Percentiles rank a stretch among this genome's conserved stretches.
Evolutionary conservation across 2,329 filamentous ascomycete species (phyloP).

Genomic region (Tolypocladium sp.): DNA sequence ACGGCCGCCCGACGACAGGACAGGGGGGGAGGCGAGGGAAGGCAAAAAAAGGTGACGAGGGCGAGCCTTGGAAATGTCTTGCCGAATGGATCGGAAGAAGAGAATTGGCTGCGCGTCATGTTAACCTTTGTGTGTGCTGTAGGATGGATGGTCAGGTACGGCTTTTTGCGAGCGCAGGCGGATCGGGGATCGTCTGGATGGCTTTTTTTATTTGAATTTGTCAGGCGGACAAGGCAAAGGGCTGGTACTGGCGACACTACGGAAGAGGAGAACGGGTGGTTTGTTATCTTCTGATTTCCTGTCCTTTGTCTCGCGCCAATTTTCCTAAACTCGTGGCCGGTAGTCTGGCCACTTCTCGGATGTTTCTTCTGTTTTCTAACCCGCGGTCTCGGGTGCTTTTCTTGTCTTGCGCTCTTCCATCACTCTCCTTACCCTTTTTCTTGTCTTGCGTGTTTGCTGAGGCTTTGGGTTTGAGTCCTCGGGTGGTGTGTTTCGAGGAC

Average conservation of each 20-base stretch:
- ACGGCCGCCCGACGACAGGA: neutral
- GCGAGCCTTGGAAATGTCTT: slow-evolving; percentile 3
- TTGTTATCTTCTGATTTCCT: slow-evolving; percentile 1
- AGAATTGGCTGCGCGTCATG: neutral
- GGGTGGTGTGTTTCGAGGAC: neutral
- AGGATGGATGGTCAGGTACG: neutral
- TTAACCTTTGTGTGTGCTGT: neutral
- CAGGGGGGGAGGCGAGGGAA: neutral
- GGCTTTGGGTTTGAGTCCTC: neutral
- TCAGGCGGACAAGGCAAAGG: neutral
- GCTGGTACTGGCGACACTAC: neutral
- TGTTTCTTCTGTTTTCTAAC: neutral
- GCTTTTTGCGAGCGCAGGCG: neutral
- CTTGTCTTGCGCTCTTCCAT: neutral
- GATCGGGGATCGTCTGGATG: neutral
- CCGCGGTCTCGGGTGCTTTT: neutral
- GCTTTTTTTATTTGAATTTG: neutral
- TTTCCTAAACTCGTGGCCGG: neutral
- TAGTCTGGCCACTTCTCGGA: neutral
- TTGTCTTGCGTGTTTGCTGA: neutral
- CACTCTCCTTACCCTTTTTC: neutral
- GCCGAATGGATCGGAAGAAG: neutral
- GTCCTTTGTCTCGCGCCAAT: slow-evolving; percentile 2
- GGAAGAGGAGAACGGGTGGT: neutral
- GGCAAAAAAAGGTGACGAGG: neutral